Conservation (phyloP, 768 basidiomycete genomes). For the Mycena chlorophos region DNA sequence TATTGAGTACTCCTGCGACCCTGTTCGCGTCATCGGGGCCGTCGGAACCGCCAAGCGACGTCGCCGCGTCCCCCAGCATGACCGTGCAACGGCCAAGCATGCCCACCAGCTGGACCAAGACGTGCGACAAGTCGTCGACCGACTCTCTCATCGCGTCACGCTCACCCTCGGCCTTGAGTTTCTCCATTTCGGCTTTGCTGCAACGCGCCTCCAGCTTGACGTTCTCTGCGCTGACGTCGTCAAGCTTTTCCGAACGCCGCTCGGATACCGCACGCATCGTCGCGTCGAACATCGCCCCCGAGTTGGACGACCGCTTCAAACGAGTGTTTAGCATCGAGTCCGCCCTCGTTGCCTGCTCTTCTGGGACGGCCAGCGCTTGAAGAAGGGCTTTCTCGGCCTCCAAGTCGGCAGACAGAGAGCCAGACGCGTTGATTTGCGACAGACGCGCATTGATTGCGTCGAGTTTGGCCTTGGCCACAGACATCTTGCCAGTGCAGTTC, state of each 20-base stretch:
- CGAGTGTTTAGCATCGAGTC: conserved; percentile 59
- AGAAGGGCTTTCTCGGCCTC: conserved; percentile 73
- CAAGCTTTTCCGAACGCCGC: conserved; percentile 74
- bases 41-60: conserved; percentile 33
- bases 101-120: conserved; percentile 71
- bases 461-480: conserved; percentile 70
- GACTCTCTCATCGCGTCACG: conserved; percentile 62
- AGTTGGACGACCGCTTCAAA: conserved; percentile 70
- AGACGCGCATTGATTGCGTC: conserved; percentile 62
- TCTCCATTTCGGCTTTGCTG: conserved; percentile 72
- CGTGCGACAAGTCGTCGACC: conserved; percentile 62
- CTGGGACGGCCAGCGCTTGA: conserved; percentile 62
- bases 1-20: conserved; percentile 52
- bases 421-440: conserved; percentile 50
- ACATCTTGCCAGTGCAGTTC: conserved; percentile 66
- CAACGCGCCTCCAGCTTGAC: conserved; percentile 68
- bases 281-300: conserved; percentile 80
- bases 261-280: conserved; percentile 83
- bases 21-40: conserved; percentile 44
- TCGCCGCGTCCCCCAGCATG: conserved; percentile 61
- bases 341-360: conserved; percentile 64
- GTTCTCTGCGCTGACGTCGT: conserved; percentile 67
- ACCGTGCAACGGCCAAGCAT: conserved; percentile 80
- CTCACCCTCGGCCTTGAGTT: conserved; percentile 62
- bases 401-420: conserved; percentile 53